Evolutionary conservation across 495 filamentous ascomycete species (phyloP).

Genomic region (Gamarada debralockiae): DNA sequence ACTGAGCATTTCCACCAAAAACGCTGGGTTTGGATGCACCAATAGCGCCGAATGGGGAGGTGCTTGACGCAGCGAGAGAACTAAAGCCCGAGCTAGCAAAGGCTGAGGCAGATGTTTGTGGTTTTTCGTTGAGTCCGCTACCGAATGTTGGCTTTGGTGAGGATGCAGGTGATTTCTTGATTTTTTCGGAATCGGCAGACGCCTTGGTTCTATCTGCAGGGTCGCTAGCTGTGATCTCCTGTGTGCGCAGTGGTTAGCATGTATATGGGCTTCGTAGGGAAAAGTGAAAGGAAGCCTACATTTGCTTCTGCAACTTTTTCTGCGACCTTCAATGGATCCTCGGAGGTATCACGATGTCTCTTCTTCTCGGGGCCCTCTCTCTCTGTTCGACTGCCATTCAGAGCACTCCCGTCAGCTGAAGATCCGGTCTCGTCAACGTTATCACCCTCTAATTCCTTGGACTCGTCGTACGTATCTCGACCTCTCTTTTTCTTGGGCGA

Average conservation of each 20-base stretch:
- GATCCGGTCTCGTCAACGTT: conserved; percentile 27
- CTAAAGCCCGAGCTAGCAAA: conserved; percentile 49
- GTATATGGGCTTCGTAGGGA: not conserved
- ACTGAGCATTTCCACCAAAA: conserved; percentile 22
- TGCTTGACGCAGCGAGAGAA: conserved; percentile 41
- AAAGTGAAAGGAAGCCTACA: not conserved
- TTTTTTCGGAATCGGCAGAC: not conserved
- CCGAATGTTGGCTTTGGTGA: conserved; percentile 12
- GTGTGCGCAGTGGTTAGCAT: conserved; percentile 2
- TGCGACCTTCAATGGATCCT: conserved; percentile 13
- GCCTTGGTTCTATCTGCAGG: not conserved
- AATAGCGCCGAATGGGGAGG: conserved; percentile 45
- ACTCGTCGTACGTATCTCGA: conserved; percentile 47
- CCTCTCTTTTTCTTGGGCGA: conserved; percentile 57
- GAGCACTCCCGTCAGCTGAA: conserved; percentile 32
- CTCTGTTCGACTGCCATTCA: conserved; percentile 34
- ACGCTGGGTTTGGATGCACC: conserved; percentile 35
- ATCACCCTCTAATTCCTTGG: conserved; percentile 29
- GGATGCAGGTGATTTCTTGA: conserved; percentile 3
- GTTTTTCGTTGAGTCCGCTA: conserved; percentile 7
- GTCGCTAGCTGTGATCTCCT: not conserved
- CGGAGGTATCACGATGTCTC: conserved; percentile 39
- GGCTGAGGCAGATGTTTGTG: conserved; percentile 38
- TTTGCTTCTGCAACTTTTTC: conserved; percentile 9
- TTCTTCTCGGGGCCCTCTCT: conserved; percentile 53